phyloP scores from a whole-genome alignment of 176 grass and related monocot species.

The Raddia guianensis region DNA sequence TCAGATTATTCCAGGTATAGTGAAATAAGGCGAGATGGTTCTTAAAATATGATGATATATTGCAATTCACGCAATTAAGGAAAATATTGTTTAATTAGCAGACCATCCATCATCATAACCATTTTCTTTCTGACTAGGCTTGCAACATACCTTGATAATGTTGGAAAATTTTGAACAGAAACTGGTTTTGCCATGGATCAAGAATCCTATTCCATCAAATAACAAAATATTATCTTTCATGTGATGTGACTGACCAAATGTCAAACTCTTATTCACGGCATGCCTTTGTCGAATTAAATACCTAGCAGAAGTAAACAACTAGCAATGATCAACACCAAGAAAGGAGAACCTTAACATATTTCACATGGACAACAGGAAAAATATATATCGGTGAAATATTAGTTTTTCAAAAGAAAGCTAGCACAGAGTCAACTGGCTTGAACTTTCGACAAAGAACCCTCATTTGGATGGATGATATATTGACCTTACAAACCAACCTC shows the following conservation, averaged over 20 bases:
- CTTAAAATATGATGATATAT: constrained; percentile 14
- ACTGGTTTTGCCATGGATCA: constrained; percentile 74
- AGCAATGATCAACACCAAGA: constrained; percentile 39
- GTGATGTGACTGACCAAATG: constrained; percentile 44
- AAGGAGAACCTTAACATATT: not conserved
- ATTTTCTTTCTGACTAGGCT: constrained; percentile 12
- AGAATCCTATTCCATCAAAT: constrained; percentile 73
- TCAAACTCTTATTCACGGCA: constrained; percentile 38
- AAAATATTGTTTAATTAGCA: constrained; percentile 17
- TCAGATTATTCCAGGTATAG: not conserved
- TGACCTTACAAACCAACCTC: constrained; percentile 10
- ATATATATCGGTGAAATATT: not conserved
- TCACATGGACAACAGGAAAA: constrained; percentile 4
- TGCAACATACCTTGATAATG: constrained; percentile 68
- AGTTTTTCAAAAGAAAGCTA: constrained; percentile 25
- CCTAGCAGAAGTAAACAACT: constrained; percentile 54
- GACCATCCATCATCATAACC: not conserved
- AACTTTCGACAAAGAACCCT: constrained; percentile 12
- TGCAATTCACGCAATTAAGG: not conserved
- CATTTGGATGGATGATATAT: constrained; percentile 1
- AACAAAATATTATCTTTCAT: constrained; percentile 49
- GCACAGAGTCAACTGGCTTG: not conserved
- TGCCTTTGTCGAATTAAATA: constrained; percentile 64
- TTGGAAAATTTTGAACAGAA: constrained; percentile 85
- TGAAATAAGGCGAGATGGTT: not conserved